Evolutionary conservation across 257 asterid species (phyloP).

Genomic region (Petrea volubilis): DNA sequence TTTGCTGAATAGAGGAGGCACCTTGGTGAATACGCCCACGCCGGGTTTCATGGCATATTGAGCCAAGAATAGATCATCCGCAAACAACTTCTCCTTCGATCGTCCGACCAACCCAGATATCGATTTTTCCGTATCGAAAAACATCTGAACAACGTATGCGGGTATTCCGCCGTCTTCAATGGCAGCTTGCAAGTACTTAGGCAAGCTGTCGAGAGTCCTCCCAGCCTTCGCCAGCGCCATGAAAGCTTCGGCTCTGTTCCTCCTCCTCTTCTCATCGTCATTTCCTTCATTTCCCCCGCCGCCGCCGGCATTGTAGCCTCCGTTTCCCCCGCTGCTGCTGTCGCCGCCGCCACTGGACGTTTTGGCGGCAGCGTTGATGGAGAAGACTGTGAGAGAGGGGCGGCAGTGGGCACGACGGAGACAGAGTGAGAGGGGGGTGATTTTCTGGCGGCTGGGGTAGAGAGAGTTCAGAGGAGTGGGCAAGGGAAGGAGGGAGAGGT

Average conservation of each 20-base stretch:
- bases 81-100: constrained; percentile 88
- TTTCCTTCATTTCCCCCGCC: constrained; percentile 32
- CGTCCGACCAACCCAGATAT: constrained; percentile 62
- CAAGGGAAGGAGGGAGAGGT: too few relatives aligned
- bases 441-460: constrained; percentile 15
- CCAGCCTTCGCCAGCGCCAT: constrained; percentile 66
- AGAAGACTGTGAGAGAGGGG: constrained; percentile 27
- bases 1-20: too few relatives aligned
- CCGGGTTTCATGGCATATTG: constrained; percentile 89
- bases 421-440: constrained; percentile 7
- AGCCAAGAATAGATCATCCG: constrained; percentile 93
- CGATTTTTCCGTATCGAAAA: constrained; percentile 70
- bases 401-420: constrained; percentile 15
- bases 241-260: constrained; percentile 54
- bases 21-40: constrained; percentile 95
- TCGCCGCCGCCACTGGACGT: constrained; percentile 25
- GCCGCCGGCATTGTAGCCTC: constrained; percentile 30
- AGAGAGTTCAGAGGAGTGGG: constrained; percentile 22
- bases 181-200: constrained; percentile 81
- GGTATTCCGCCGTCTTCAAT: constrained; percentile 72
- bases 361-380: constrained; percentile 34
- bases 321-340: constrained; percentile 29
- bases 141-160: constrained; percentile 60
- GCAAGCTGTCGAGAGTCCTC: constrained; percentile 80
- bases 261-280: constrained; percentile 42